These are phyloP conservation scores for Selenicereus undatus DNA, from an alignment of 148 eudicot genomes.

Conservation along the genomic window DNA sequence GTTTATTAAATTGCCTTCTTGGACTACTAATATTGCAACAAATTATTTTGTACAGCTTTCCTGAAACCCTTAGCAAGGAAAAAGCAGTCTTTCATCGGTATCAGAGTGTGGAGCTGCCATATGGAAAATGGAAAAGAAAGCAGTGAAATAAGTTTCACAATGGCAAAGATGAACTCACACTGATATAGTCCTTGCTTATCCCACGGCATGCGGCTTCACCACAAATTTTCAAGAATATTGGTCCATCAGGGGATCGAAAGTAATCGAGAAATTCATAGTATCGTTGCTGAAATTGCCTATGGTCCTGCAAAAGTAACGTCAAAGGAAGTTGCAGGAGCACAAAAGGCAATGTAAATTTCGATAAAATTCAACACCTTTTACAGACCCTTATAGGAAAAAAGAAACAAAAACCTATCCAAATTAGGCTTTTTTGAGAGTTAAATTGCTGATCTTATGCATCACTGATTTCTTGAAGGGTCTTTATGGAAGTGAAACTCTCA, in stretches of 20 bases:
- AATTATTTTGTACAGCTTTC: background rate
- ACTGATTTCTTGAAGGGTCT: background rate
- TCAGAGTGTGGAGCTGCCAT: background rate
- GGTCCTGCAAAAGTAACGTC: constrained; percentile 57
- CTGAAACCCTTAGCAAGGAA: background rate
- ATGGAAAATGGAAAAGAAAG: background rate
- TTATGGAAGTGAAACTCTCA: background rate
- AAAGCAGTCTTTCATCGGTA: background rate
- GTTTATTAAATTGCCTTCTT: background rate
- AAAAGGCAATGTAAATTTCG: background rate
- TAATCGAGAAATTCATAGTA: constrained; percentile 82
- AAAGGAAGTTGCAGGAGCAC: constrained; percentile 16
- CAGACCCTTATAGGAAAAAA: background rate
- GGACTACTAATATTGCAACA: background rate
- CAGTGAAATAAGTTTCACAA: background rate
- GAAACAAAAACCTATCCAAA: background rate
- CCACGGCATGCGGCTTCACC: constrained; percentile 89
- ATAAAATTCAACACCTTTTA: background rate
- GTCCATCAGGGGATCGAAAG: constrained; percentile 80
- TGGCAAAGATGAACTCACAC: constrained; percentile 42
- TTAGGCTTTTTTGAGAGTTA: background rate
- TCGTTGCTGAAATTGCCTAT: constrained; percentile 71
- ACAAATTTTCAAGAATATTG: constrained; percentile 76
- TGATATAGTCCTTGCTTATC: constrained; percentile 67
- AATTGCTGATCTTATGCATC: background rate